These are phyloP conservation scores for Yarrowia phangngaensis DNA, from an alignment of 805 yeast species.

Conservation along the genomic window DNA sequence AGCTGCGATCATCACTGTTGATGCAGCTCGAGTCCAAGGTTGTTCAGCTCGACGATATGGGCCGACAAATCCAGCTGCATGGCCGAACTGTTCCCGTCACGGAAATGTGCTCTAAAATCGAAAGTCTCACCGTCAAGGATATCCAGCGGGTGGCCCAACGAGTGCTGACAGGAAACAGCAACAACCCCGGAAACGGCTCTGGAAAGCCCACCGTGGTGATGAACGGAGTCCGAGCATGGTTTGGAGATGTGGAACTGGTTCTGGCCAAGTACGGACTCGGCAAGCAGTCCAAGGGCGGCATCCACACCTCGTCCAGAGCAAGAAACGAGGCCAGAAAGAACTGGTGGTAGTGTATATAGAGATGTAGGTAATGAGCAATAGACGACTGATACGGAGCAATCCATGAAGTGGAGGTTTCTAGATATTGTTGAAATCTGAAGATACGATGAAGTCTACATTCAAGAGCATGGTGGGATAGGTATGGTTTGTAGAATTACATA, in stretches of 20 bases:
- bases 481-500: too few relatives aligned
- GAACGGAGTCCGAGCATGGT: slow-evolving; percentile 80
- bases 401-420: too few relatives aligned
- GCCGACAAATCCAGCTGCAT: slow-evolving; percentile 87
- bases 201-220: slow-evolving; percentile 80
- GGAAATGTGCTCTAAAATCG: slow-evolving; percentile 80
- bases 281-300: slow-evolving; percentile 27
- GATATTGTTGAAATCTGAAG: too few relatives aligned
- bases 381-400: too few relatives aligned
- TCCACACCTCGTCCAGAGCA: slow-evolving; percentile 14
- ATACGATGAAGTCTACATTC: too few relatives aligned
- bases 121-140: slow-evolving; percentile 61
- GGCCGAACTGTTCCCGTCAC: slow-evolving; percentile 67
- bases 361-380: too few relatives aligned
- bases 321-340: slow-evolving; percentile 17
- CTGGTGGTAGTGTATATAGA: slow-evolving; percentile 27
- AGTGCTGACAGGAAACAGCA: slow-evolving; percentile 64
- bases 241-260: slow-evolving; percentile 75
- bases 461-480: too few relatives aligned
- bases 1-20: slow-evolving; percentile 75
- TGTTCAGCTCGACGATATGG: slow-evolving; percentile 93
- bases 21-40: slow-evolving; percentile 91
- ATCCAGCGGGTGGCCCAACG: slow-evolving; percentile 68
- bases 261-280: slow-evolving; percentile 74
- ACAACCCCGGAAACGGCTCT: slow-evolving; percentile 47